Conservation (phyloP, 345 rosid species). For the Hypericum androsaemum region DNA sequence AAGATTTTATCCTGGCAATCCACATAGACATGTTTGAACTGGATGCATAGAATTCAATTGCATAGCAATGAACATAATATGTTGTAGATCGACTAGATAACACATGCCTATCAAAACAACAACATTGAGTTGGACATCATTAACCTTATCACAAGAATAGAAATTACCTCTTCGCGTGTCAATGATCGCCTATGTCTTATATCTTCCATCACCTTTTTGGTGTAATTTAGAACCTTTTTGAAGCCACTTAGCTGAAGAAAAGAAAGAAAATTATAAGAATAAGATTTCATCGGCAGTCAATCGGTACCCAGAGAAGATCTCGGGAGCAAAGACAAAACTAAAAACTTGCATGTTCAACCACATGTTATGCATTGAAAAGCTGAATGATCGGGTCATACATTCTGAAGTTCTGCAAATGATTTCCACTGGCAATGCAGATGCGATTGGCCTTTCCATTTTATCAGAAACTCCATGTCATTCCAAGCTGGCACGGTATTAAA, state of each 20-base stretch:
- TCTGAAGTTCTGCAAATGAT: constrained; percentile 66
- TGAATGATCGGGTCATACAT: constrained; percentile 35
- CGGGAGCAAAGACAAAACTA: background rate
- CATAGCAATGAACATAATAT: no score
- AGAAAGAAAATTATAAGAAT: background rate
- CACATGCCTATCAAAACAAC: no score
- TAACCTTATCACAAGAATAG: background rate
- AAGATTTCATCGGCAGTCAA: background rate
- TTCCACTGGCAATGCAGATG: constrained; percentile 99
- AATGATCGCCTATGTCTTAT: constrained; percentile 58
- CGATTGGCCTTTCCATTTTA: constrained; percentile 99
- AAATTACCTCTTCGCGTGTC: constrained; percentile 89
- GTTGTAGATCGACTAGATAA: no score
- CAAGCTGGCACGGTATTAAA: constrained; percentile 76
- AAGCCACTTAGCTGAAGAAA: constrained; percentile 81
- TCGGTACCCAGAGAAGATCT: background rate
- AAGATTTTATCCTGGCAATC: no score
- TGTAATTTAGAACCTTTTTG: constrained; percentile 92
- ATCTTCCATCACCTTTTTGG: constrained; percentile 84
- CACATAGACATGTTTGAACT: no score
- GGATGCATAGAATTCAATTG: no score
- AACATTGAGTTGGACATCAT: no score
- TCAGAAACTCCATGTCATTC: constrained; percentile 85
- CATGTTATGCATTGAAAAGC: no score
- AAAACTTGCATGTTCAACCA: no score